Conservation (phyloP, 345 rosid species). For the Psidium guajava region DNA sequence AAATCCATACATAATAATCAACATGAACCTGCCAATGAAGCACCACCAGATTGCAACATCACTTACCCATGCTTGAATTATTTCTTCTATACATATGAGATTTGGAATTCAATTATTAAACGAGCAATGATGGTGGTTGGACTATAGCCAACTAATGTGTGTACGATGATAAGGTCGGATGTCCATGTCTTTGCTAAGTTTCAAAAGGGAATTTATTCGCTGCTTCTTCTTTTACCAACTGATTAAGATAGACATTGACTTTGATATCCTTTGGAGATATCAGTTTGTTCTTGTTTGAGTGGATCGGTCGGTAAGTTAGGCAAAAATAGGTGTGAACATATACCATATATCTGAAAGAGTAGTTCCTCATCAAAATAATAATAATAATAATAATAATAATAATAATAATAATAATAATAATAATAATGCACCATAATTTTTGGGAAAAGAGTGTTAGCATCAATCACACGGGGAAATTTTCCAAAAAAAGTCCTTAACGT, state of each 20-base stretch:
- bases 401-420: too few relatives aligned
- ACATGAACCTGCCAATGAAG: not conserved
- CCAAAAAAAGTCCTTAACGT: too few relatives aligned
- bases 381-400: too few relatives aligned
- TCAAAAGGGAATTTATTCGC: not conserved
- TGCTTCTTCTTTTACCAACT: not conserved
- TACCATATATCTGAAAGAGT: too few relatives aligned
- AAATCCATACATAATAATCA: not conserved
- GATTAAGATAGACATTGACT: not conserved
- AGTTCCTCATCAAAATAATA: too few relatives aligned
- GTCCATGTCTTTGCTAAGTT: not conserved
- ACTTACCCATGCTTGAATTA: not conserved
- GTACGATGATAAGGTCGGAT: not conserved
- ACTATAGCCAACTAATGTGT: not conserved
- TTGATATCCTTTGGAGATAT: not conserved
- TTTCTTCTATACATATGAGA: not conserved
- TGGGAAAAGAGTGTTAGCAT: too few relatives aligned
- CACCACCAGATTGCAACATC: not conserved
- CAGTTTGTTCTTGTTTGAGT: too few relatives aligned
- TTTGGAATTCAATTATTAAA: not conserved
- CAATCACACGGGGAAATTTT: too few relatives aligned
- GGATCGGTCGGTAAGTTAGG: too few relatives aligned
- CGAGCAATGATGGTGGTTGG: not conserved
- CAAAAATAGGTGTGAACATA: too few relatives aligned
- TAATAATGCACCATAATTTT: too few relatives aligned